These are phyloP conservation scores for Neopestalotiopsis sp. DNA, from an alignment of 2,329 filamentous ascomycete species.

Conservation along the genomic window DNA sequence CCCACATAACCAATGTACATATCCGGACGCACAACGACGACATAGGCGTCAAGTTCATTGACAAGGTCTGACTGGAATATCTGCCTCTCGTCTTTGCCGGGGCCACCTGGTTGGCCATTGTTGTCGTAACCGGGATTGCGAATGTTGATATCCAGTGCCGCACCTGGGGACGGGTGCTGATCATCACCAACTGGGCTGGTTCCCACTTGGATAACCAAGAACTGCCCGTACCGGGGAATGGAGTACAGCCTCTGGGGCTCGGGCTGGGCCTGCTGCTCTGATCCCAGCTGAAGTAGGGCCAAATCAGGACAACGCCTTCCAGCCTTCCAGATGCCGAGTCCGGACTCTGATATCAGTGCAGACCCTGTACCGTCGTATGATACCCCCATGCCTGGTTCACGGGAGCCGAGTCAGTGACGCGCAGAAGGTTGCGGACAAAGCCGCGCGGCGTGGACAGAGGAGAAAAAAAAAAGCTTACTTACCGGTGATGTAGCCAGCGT, in stretches of 20 bases:
- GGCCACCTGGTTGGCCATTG: background rate
- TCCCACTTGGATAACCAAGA: conserved; percentile 31
- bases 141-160: conserved; percentile 13
- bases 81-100: background rate
- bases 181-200: background rate
- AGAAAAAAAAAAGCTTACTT: conserved; percentile 32
- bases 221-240: conserved; percentile 37
- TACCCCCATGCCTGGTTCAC: conserved; percentile 44
- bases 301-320: conserved; percentile 45
- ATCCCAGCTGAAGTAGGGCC: conserved; percentile 23
- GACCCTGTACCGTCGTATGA: conserved; percentile 42
- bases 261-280: background rate
- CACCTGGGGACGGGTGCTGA: conserved; percentile 15
- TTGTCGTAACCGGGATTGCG: background rate
- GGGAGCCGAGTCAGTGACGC: background rate
- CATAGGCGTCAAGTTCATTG: conserved; percentile 29
- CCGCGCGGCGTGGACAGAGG: background rate
- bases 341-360: conserved; percentile 38
- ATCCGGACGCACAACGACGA: conserved; percentile 44
- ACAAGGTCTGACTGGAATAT: conserved; percentile 38
- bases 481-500: conserved; percentile 51
- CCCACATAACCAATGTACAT: conserved; percentile 46
- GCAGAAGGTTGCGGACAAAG: background rate
- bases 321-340: conserved; percentile 42
- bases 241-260: conserved; percentile 36